Evolutionary conservation across 164 flowering plant genomes (phyloP).

Genomic region (Vitis rupestris): DNA sequence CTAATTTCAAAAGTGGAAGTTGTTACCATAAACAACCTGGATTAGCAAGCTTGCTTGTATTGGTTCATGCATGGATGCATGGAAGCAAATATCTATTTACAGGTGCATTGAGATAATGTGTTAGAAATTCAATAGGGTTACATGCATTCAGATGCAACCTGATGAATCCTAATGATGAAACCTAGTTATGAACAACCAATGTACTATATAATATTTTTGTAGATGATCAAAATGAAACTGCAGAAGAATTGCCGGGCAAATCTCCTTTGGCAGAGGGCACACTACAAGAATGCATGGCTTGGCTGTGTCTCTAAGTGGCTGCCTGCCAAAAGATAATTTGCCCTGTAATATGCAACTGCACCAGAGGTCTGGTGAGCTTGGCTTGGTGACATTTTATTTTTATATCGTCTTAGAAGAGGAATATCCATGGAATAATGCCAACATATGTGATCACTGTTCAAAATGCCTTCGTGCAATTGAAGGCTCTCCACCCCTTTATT

Average conservation of each 20-base stretch:
- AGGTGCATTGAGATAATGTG: no score
- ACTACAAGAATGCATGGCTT: conserved; percentile 1
- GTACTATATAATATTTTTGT: no score
- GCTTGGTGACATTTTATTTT: conserved; percentile 3
- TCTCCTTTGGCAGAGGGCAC: conserved; percentile 33
- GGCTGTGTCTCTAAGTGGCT: not conserved
- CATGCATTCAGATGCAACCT: no score
- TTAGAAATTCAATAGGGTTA: no score
- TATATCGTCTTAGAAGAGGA: conserved; percentile 4
- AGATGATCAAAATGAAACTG: not conserved
- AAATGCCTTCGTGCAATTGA: not conserved
- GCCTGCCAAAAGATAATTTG: conserved; percentile 18
- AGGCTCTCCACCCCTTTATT: conserved; percentile 4
- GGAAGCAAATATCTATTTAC: no score
- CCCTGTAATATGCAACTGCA: conserved; percentile 16
- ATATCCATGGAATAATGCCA: conserved; percentile 18
- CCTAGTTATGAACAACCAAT: no score
- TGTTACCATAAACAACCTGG: no score
- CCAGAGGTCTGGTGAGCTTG: not conserved
- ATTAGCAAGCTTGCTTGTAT: no score
- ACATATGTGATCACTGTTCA: no score
- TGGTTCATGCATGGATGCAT: no score
- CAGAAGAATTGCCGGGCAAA: conserved; percentile 30
- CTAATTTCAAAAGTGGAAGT: no score
- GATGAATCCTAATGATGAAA: no score